Evolutionary conservation across 1,139 yeast genomes (phyloP), one percentile per base, ranked within the genome.

Genomic region (Candida smagusa): DNA sequence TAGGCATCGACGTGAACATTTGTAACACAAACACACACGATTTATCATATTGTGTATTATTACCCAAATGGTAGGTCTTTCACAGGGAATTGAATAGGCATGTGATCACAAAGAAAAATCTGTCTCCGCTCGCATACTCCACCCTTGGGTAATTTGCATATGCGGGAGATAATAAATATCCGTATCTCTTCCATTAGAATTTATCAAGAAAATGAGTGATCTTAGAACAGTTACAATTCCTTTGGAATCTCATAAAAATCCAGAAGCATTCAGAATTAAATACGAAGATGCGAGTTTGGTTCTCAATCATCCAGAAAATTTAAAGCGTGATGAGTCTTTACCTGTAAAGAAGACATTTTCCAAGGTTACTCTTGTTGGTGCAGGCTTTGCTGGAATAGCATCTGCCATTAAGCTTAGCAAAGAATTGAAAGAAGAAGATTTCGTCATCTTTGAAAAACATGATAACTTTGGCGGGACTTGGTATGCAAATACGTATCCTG

Each of bases 401-500:
- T 43, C 59, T 6, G 63, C 68, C 2, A 41, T 67, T 33, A 58
- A 53, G 41, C 55, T 56, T 36, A 54, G 54, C 36, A 59, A 58
- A 36, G 53, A 56, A 27, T 54, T 59, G 47, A 61, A 56, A 25
- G 62, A 49, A 33, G 52, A 53, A 35, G 77, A 59, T 49, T 60
- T 60, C 43, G 61, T 50, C 16, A 54, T 72, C 7, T 72, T 67
- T 43, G 79, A 74, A 41, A 66, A 65, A 43, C 74, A 67, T 41
- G 58, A 54, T 34, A 55, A 64, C 35, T 60, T 71, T 42, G 79
- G 79, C 11, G 79, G 79, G 5, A 72, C 77, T 27, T 74, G 79
- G 79, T 66, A 63, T 52, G 74, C 75, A 37, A 74, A 73, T 45
- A 61, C 74, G 3, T 74, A 74, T 44, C 79, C 79, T 4, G 79